Conservation (phyloP, 139 green algal species). For the Bryopsis sp. region DNA sequence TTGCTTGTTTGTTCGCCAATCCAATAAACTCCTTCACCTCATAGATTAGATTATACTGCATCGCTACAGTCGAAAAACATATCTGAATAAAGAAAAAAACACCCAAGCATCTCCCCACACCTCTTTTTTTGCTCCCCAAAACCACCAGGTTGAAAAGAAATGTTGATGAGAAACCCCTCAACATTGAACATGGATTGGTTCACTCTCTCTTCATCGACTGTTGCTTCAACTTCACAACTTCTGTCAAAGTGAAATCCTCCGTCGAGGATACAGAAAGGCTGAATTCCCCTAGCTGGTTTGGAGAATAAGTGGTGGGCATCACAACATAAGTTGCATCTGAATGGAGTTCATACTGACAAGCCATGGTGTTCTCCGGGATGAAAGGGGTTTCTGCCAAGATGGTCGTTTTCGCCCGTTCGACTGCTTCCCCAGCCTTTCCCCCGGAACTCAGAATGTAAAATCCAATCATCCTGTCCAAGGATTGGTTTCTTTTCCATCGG, state of each 20-base stretch:
- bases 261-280: constrained; percentile 9
- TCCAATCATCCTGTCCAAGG: constrained; percentile 45
- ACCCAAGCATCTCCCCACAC: too few relatives aligned
- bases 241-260: neutral
- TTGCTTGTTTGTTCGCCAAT: too few relatives aligned
- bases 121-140: too few relatives aligned
- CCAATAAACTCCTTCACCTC: too few relatives aligned
- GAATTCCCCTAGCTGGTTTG: constrained; percentile 25
- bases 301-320: constrained; percentile 43
- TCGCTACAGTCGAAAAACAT: too few relatives aligned
- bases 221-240: neutral
- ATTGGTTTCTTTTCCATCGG: neutral
- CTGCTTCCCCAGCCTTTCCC: constrained; percentile 25
- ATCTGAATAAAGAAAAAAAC: too few relatives aligned
- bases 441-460: constrained; percentile 40
- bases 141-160: too few relatives aligned
- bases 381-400: constrained; percentile 5
- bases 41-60: too few relatives aligned
- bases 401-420: too few relatives aligned
- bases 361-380: neutral
- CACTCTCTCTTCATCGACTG: too few relatives aligned
- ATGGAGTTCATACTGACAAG: constrained; percentile 30
- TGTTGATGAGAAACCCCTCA: too few relatives aligned
- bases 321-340: constrained; percentile 31
- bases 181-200: too few relatives aligned